Percentiles rank a stretch among this genome's conserved stretches.
Evolutionary conservation across 176 grass and related monocot genomes (phyloP).

Genomic region (Bothriochloa decipiens): DNA sequence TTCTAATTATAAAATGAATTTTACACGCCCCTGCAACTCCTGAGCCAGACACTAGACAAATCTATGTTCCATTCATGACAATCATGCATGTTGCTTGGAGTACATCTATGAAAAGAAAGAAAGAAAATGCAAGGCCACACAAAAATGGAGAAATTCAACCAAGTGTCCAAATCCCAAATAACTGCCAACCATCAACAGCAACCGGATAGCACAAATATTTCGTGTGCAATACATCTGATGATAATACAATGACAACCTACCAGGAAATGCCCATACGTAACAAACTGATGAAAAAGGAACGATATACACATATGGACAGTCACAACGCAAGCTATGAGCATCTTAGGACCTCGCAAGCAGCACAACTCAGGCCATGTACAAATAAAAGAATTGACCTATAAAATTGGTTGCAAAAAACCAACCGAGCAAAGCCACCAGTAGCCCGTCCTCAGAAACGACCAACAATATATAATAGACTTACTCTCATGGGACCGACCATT

Average conservation of each 20-base stretch:
- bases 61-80: too few relatives aligned
- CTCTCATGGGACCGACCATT: conserved; percentile 34
- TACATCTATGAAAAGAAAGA: background rate
- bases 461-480: conserved; percentile 29
- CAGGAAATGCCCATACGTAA: conserved; percentile 38
- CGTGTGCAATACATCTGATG: conserved; percentile 34
- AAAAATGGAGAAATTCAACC: background rate
- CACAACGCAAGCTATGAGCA: conserved; percentile 44
- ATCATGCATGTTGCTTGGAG: too few relatives aligned
- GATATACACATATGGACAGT: conserved; percentile 61
- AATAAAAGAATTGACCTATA: conserved; percentile 83
- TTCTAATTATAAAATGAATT: background rate
- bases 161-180: background rate
- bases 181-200: conserved; percentile 36
- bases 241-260: conserved; percentile 30
- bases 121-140: background rate
- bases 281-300: conserved; percentile 44
- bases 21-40: background rate
- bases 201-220: conserved; percentile 26
- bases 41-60: background rate
- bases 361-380: conserved; percentile 69
- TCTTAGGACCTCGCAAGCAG: conserved; percentile 48
- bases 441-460: conserved; percentile 38
- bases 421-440: conserved; percentile 46
- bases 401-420: conserved; percentile 51